Base-by-base conservation (phyloP, 192 early-diverging fungal species). In the Coemansia sp. region DNA sequence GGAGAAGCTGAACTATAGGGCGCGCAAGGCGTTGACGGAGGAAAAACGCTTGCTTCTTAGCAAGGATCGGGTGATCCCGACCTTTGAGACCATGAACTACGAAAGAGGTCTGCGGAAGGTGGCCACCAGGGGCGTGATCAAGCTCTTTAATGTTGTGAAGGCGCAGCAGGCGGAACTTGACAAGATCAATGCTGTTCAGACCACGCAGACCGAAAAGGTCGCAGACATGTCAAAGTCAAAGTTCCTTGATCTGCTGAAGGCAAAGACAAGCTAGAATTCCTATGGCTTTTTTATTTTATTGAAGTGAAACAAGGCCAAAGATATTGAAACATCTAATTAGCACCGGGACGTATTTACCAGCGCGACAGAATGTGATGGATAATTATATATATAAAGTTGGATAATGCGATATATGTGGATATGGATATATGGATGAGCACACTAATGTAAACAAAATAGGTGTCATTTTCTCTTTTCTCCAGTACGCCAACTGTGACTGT, bases 91-190 rank as follows among this genome's bases (percentile, higher is more conserved):
- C 42, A 87, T 90, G 74, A 94, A 95, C 49, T 90, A 94, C 66
- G 96, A 98, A 74, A 93, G 94, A 74, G 88, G 85, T 77, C 72
- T 98, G 69, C 79, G 92, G 62, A 96, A 97, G 85, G 87, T 94
- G 7, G 93, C 95, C 5, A 98, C 96, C 8, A 82, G 87, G 61
- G 96, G 96, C 73, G 95, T 98, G 32, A 93, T 98, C 59, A 89
- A 94, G 74, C 83, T 98, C 51, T 98, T 98, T 72, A 98, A 98
- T 76, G 96, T 95, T 18, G 92, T 98, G 61, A 86, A 89, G 70
- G 90, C 85, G 6, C 92, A 94, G 67, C 96, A 98, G 70, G 93
- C 93, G 62, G 85, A 85, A 16, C 85, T 78, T 56, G 59, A 32
- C 19, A 56, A 73, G 11, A 73, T 73, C 68, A 63, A 68, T 15